Evolutionary conservation across 768 basidiomycete genomes (phyloP), one percentile per base, ranked within the genome.

Genomic region (Pseudohyphozyma bogoriensis): DNA sequence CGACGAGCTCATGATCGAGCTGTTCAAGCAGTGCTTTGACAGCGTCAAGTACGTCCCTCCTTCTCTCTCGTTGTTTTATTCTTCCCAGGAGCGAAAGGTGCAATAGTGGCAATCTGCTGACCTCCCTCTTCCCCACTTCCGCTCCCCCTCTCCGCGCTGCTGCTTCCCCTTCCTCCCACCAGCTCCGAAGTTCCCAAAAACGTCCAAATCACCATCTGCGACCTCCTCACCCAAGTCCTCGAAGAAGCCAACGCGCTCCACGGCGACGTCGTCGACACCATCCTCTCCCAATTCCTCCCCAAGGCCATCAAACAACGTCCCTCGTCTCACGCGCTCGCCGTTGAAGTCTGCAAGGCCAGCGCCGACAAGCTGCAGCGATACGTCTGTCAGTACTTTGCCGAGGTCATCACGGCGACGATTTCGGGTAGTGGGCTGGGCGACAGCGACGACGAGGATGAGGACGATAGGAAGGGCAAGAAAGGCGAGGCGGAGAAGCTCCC

Each of bases 311-410:
- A 62, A 40, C 32, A 59, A 1, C 59, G 69, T 0, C 70, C 69
- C 0, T 67, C 73, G 4, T 82, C 86, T 0, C 86, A 83, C 73
- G 82, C 86, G 37, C 80, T 95, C 37, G 89, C 89, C 0, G 84
- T 87, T 5, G 83, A 87, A 68, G 82, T 95, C 32, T 92, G 89
- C 78, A 90, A 84, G 59, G 77, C 78, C 28, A 84, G 88, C 0
- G 79, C 87, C 5, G 89, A 91, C 73, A 87, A 86, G 72, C 80
- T 96, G 9, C 87, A 90, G 71, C 83, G 90, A 8, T 82, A 90
- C 63, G 86, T 93, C 49, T 87, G 85, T 70, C 83, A 77, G 73
- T 91, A 96, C 75, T 95, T 99, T 71, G 86, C 88, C 28, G 92
- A 95, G 68, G 83, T 88, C 61, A 86, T 92, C 68, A 80, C 84